Evolutionary conservation across 495 filamentous ascomycete genomes (phyloP).

Genomic region (Aeminium ludgeri): DNA sequence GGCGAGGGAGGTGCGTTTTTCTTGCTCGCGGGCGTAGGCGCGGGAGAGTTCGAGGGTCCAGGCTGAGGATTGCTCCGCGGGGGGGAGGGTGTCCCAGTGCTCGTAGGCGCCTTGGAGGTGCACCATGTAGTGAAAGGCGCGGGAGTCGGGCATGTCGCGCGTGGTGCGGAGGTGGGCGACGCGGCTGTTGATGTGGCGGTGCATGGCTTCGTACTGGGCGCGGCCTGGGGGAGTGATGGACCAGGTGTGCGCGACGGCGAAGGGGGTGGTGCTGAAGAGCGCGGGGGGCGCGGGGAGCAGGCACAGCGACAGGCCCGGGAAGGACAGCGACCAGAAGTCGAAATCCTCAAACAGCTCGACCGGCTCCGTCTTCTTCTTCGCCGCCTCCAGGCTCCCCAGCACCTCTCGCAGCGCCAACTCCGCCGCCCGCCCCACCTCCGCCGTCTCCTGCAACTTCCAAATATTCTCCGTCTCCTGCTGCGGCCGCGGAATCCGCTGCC

Average conservation of each 20-base stretch:
- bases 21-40: constrained; percentile 48
- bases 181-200: constrained; percentile 40
- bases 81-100: constrained; percentile 47
- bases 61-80: constrained; percentile 38
- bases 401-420: constrained; percentile 72
- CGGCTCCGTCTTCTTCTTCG: constrained; percentile 37
- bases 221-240: constrained; percentile 52
- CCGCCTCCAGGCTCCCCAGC: constrained; percentile 59
- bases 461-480: constrained; percentile 4
- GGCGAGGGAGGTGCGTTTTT: constrained; percentile 45
- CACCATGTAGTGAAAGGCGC: constrained; percentile 38
- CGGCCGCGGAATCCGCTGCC: constrained; percentile 4
- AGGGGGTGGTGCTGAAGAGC: constrained; percentile 49
- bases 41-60: constrained; percentile 71
- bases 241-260: constrained; percentile 55
- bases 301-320: constrained; percentile 63
- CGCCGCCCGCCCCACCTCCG: constrained; percentile 48
- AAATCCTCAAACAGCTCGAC: constrained; percentile 45
- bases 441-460: constrained; percentile 10
- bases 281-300: constrained; percentile 65
- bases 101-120: constrained; percentile 56
- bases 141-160: constrained; percentile 22
- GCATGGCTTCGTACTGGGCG: constrained; percentile 53
- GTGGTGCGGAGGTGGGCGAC: constrained; percentile 30
- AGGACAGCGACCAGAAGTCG: constrained; percentile 62